phyloP scores from a whole-genome alignment of 2,329 filamentous ascomycete species.

The Acrocalymma vagum region DNA sequence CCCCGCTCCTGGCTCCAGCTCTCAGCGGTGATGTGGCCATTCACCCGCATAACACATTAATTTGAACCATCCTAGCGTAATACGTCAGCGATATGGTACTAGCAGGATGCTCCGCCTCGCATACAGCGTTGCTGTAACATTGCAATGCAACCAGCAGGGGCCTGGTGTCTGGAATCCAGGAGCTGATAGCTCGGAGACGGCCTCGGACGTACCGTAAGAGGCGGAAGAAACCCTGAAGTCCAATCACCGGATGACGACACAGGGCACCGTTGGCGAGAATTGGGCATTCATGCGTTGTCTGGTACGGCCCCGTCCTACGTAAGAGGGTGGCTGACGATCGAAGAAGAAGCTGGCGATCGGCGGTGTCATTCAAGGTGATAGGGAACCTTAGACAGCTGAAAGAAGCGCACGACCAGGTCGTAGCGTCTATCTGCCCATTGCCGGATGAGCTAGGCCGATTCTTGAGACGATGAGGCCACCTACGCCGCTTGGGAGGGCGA shows the following conservation, averaged over 20 bases:
- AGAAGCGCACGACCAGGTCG: slow-evolving; percentile 8
- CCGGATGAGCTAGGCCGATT: slow-evolving; percentile 11
- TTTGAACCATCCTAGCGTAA: slow-evolving; percentile 7
- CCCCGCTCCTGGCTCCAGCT: background rate
- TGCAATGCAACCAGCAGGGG: slow-evolving; percentile 18
- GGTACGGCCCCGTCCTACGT: slow-evolving; percentile 11
- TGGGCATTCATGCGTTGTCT: slow-evolving; percentile 12
- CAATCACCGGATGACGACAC: slow-evolving; percentile 13
- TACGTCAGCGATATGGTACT: slow-evolving; percentile 12
- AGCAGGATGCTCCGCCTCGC: slow-evolving; percentile 18
- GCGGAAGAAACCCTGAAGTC: slow-evolving; percentile 13
- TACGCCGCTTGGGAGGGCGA: slow-evolving; percentile 11
- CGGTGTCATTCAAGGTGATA: slow-evolving; percentile 13
- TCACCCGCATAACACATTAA: slow-evolving; percentile 14
- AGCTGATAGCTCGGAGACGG: slow-evolving; percentile 18
- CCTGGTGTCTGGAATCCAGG: slow-evolving; percentile 13
- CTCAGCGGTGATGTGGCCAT: background rate
- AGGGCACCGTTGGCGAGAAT: slow-evolving; percentile 11
- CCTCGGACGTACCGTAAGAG: slow-evolving; percentile 11
- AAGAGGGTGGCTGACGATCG: slow-evolving; percentile 12
- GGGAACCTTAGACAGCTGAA: slow-evolving; percentile 14
- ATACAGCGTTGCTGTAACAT: slow-evolving; percentile 22
- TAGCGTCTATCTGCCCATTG: slow-evolving; percentile 7
- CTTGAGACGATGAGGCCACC: slow-evolving; percentile 10
- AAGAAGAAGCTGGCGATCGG: slow-evolving; percentile 15